A percentile compares a stretch with the other conserved stretches of the same genome.
phyloP scores from a whole-genome alignment of 257 asterid genomes.

The Primulina tabacum region DNA sequence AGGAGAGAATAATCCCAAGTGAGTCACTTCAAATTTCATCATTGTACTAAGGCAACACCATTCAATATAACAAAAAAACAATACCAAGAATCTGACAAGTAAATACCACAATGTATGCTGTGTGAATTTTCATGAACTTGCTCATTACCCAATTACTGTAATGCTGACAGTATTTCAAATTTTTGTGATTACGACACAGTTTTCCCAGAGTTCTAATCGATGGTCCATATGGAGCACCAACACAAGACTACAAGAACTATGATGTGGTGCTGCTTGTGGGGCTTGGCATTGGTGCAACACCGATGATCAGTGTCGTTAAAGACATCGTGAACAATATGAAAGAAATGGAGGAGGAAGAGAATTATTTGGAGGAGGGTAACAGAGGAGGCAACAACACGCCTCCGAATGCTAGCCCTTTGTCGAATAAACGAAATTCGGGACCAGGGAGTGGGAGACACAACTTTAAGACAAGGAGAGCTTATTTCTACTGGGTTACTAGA shows the following conservation, averaged over 20 bases:
- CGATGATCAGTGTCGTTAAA: slow-evolving; percentile 69
- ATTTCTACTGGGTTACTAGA: slow-evolving; percentile 80
- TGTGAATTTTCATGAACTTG: not conserved
- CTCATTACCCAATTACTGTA: not conserved
- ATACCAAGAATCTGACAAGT: not conserved
- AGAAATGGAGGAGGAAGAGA: slow-evolving; percentile 25
- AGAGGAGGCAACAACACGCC: not conserved
- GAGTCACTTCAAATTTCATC: slow-evolving; percentile 25
- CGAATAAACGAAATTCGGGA: slow-evolving; percentile 19
- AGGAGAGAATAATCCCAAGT: slow-evolving; percentile 72
- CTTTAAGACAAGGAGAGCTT: slow-evolving; percentile 49
- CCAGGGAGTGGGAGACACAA: slow-evolving; percentile 29
- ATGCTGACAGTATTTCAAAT: not conserved
- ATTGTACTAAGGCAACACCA: not conserved
- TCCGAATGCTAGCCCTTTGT: slow-evolving; percentile 8
- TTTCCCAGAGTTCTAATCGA: slow-evolving; percentile 64
- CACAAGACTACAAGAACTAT: slow-evolving; percentile 66
- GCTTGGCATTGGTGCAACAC: slow-evolving; percentile 77
- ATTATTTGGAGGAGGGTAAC: slow-evolving; percentile 32
- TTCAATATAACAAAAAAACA: not conserved
- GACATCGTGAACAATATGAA: slow-evolving; percentile 65
- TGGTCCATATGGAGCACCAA: slow-evolving; percentile 83
- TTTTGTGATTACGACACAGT: slow-evolving; percentile 28
- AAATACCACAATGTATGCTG: not conserved
- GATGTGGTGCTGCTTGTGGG: slow-evolving; percentile 67